A percentile compares a stretch with the other conserved stretches of the same genome.
Evolutionary conservation across 179 eudicot species (phyloP).

Genomic region (Silene noctiflora): DNA sequence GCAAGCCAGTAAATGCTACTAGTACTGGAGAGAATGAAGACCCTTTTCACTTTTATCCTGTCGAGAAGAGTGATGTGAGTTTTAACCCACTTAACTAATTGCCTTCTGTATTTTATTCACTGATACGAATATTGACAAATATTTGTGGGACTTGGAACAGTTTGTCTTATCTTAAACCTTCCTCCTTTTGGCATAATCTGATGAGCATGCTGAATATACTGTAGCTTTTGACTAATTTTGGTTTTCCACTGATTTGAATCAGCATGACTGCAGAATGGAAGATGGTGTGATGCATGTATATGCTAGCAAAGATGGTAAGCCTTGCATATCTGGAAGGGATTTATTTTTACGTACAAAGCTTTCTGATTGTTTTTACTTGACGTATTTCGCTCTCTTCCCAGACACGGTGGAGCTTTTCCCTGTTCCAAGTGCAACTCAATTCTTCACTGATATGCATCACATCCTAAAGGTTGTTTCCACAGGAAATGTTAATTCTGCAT

Average conservation of each 20-base stretch:
- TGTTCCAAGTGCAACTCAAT: constrained; percentile 64
- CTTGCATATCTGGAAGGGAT: not conserved
- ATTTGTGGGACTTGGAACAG: not conserved
- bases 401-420: constrained; percentile 61
- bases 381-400: constrained; percentile 22
- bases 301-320: constrained; percentile 67
- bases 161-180: not conserved
- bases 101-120: constrained; percentile 6
- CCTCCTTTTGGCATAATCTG: too few species aligned
- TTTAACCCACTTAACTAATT: not conserved
- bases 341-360: not conserved
- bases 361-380: constrained; percentile 11
- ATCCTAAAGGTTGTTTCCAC: constrained; percentile 53
- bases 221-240: constrained; percentile 17
- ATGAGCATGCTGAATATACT: constrained; percentile 14
- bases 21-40: constrained; percentile 35
- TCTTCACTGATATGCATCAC: constrained; percentile 75
- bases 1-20: constrained; percentile 39
- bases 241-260: constrained; percentile 21
- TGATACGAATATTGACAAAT: constrained; percentile 8
- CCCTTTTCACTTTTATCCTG: constrained; percentile 53
- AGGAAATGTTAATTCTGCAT: constrained; percentile 66
- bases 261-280: constrained; percentile 78
- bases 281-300: constrained; percentile 74
- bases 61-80: constrained; percentile 59